These are phyloP conservation scores for Canavalia ensiformis DNA, from an alignment of 306 rosid species.

Conservation along the genomic window DNA sequence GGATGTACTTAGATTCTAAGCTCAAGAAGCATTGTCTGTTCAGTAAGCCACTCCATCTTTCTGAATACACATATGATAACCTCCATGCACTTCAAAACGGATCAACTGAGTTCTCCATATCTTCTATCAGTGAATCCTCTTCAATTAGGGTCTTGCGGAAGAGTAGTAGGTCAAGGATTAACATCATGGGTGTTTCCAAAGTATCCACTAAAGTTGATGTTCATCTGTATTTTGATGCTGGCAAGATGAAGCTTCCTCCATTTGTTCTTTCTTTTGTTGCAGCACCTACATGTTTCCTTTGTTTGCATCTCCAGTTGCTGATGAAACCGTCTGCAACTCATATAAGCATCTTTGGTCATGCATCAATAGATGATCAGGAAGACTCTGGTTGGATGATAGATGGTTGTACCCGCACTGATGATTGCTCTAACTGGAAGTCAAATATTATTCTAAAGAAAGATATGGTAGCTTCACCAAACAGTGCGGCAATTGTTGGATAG, in stretches of 20 bases:
- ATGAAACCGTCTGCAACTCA: constrained; percentile 70
- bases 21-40: constrained; percentile 73
- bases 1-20: constrained; percentile 77
- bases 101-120: constrained; percentile 47
- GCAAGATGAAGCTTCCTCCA: constrained; percentile 68
- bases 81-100: constrained; percentile 79
- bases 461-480: constrained; percentile 46
- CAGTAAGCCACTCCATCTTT: constrained; percentile 72
- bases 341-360: constrained; percentile 58
- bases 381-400: constrained; percentile 52
- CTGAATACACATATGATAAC: constrained; percentile 94
- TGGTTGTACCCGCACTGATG: constrained; percentile 53
- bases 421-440: constrained; percentile 50
- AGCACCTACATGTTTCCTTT: constrained; percentile 81
- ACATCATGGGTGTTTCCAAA: constrained; percentile 64
- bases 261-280: constrained; percentile 84
- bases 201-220: constrained; percentile 58
- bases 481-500: constrained; percentile 55
- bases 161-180: constrained; percentile 66
- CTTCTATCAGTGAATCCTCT: constrained; percentile 51
- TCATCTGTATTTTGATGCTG: constrained; percentile 51
- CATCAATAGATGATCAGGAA: constrained; percentile 55
- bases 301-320: constrained; percentile 85
- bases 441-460: constrained; percentile 50
- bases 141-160: constrained; percentile 65